Evolutionary conservation across 257 asterid genomes (phyloP).

Genomic region (Nicotiana tomentosiformis): DNA sequence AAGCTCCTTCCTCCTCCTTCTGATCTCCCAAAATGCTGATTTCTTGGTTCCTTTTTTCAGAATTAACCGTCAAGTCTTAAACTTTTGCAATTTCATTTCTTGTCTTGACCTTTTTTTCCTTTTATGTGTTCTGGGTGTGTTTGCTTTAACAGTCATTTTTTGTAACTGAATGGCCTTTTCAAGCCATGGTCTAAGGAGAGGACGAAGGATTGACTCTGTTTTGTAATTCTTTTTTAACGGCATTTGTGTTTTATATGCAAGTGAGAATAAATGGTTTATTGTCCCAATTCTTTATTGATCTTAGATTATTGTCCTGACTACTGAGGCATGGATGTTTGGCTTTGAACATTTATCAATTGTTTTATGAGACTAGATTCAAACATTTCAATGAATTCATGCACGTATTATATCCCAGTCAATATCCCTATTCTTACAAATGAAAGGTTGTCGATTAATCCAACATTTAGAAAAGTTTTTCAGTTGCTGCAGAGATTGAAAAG

Average conservation of each 20-base stretch:
- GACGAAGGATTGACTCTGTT: not conserved
- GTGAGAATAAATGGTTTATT: not conserved
- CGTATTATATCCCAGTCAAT: no score
- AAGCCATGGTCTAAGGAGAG: not conserved
- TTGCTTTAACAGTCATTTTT: not conserved
- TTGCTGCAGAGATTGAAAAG: no score
- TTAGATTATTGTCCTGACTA: not conserved
- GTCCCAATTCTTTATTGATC: not conserved
- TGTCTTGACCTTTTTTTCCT: not conserved
- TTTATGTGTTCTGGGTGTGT: not conserved
- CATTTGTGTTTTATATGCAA: not conserved
- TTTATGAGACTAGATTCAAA: no score
- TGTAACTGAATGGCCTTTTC: not conserved
- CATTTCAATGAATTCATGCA: no score
- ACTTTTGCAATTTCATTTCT: not conserved
- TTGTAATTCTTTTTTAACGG: not conserved
- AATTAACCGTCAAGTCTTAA: not conserved
- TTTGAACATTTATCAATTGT: not conserved
- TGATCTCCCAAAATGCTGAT: constrained; percentile 52
- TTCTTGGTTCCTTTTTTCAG: not conserved
- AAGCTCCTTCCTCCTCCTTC: constrained; percentile 50
- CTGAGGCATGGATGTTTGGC: not conserved
- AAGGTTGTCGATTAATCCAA: no score
- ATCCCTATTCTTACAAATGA: no score
- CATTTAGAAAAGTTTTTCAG: no score